Conservation (phyloP, 345 rosid species). For the Gossypium arboreum region DNA sequence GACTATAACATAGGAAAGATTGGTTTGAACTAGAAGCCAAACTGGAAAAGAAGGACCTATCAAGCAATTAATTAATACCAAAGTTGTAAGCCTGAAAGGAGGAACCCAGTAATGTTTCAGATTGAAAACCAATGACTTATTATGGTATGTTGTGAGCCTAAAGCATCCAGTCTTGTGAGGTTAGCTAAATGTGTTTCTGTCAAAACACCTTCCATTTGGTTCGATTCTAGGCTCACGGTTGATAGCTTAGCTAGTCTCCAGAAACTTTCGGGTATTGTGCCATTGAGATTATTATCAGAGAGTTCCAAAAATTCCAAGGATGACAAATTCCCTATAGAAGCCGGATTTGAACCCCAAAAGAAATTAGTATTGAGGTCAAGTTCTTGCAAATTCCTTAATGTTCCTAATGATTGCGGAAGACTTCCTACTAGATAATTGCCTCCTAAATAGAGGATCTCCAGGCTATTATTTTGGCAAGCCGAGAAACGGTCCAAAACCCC, state of each 20-base stretch:
- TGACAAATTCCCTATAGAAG: background rate
- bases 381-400: background rate
- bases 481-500: background rate
- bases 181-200: background rate
- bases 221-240: background rate
- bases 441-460: background rate
- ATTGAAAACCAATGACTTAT: background rate
- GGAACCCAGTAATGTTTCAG: background rate
- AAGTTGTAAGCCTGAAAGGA: background rate
- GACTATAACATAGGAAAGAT: background rate
- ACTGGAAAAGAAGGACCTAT: background rate
- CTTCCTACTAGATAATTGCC: background rate
- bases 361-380: background rate
- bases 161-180: background rate
- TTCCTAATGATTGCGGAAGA: background rate
- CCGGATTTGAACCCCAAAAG: background rate
- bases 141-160: background rate
- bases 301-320: background rate
- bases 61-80: background rate
- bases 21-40: slow-evolving; percentile 1
- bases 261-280: background rate
- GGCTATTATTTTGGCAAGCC: background rate
- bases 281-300: background rate
- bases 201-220: background rate
- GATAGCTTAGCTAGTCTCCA: background rate